These are phyloP conservation scores for Miscanthus lutarioriparius DNA, from an alignment of 176 grass and related monocot species.

Conservation along the genomic window DNA sequence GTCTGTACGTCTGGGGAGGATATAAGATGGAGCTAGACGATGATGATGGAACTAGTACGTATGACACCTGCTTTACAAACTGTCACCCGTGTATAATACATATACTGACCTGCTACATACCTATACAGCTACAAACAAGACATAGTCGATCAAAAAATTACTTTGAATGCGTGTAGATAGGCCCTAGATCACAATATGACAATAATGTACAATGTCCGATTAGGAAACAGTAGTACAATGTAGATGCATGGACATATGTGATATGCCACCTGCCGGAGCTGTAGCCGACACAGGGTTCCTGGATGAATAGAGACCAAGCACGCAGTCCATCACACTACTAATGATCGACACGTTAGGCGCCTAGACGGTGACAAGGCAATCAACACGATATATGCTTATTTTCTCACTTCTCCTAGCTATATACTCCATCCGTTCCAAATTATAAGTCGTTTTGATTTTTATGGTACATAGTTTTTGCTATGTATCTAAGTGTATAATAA, in stretches of 20 bases:
- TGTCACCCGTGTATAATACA: background rate
- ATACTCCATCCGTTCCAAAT: too few relatives aligned
- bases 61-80: background rate
- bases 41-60: background rate
- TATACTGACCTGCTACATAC: too few relatives aligned
- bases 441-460: too few relatives aligned
- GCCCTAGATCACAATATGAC: background rate
- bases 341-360: background rate
- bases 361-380: background rate
- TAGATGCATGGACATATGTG: background rate
- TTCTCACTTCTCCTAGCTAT: too few relatives aligned
- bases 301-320: background rate
- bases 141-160: background rate
- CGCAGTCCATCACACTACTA: background rate
- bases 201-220: background rate
- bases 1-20: slow-evolving; percentile 17
- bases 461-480: too few relatives aligned
- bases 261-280: background rate
- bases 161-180: background rate
- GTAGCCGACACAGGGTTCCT: slow-evolving; percentile 2
- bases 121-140: too few relatives aligned
- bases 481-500: background rate
- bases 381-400: too few relatives aligned
- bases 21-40: background rate
- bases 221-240: background rate